These are phyloP conservation scores for Leccinum disarticulatum DNA, from an alignment of 768 basidiomycete species.

Conservation along the genomic window DNA sequence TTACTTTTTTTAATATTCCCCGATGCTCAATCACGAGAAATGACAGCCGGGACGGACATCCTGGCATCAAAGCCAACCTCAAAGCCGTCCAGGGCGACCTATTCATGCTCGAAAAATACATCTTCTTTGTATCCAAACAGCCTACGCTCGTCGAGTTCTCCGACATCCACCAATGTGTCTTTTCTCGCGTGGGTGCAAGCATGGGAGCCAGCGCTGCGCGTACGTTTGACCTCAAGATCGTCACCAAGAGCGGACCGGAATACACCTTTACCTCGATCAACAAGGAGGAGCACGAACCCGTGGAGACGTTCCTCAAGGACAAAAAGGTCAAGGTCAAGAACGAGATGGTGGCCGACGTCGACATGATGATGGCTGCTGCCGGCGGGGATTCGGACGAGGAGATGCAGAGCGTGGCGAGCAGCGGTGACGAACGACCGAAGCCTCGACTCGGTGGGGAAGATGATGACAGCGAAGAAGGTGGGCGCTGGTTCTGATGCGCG, in stretches of 20 bases:
- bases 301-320: constrained; percentile 80
- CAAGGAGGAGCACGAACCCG: constrained; percentile 91
- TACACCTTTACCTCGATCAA: constrained; percentile 91
- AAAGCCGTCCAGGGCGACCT: constrained; percentile 97
- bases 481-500: constrained; percentile 12
- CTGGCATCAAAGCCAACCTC: constrained; percentile 96
- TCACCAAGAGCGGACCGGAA: constrained; percentile 81
- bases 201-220: constrained; percentile 81
- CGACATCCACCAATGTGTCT: constrained; percentile 87
- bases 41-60: constrained; percentile 79
- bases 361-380: constrained; percentile 65
- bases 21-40: not conserved
- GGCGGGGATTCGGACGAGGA: constrained; percentile 75
- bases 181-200: constrained; percentile 89
- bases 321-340: constrained; percentile 95
- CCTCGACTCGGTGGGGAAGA: constrained; percentile 51
- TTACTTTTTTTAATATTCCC: not conserved
- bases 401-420: constrained; percentile 78
- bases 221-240: constrained; percentile 92
- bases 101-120: constrained; percentile 96
- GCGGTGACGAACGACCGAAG: constrained; percentile 60
- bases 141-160: constrained; percentile 87
- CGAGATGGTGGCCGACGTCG: constrained; percentile 89
- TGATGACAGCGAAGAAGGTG: constrained; percentile 78
- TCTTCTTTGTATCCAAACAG: constrained; percentile 97